Conservation (phyloP, 192 early-diverging fungal genomes). For the Endogone sp. region DNA sequence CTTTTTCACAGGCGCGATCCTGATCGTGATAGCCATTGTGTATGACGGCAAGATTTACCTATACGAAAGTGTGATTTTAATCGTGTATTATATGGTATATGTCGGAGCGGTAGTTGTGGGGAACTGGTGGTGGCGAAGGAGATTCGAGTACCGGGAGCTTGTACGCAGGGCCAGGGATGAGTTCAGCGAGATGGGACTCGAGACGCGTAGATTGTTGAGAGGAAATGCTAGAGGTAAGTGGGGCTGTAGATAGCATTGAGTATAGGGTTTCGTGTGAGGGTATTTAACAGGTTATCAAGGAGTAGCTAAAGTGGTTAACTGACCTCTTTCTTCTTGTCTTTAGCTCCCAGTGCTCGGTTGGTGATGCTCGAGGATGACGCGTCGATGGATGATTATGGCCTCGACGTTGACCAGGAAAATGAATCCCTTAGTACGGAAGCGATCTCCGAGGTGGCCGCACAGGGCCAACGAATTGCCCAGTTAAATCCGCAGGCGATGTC, state of each 20-base stretch:
- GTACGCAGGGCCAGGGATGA: slow-evolving; percentile 40
- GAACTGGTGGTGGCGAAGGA: slow-evolving; percentile 40
- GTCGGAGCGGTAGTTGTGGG: slow-evolving; percentile 58
- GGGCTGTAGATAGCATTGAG: background rate
- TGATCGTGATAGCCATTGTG: slow-evolving; percentile 47
- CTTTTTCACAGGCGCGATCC: slow-evolving; percentile 66
- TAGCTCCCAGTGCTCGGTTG: background rate
- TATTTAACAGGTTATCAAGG: no score
- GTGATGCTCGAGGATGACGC: background rate
- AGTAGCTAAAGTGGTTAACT: no score
- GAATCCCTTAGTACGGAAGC: background rate
- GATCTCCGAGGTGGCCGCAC: no score
- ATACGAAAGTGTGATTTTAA: slow-evolving; percentile 47
- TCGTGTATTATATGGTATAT: slow-evolving; percentile 59
- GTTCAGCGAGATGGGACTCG: slow-evolving; percentile 35
- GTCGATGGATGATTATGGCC: background rate
- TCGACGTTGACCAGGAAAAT: background rate
- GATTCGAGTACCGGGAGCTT: slow-evolving; percentile 32
- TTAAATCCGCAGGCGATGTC: background rate
- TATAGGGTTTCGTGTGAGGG: background rate
- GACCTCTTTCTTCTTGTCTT: no score
- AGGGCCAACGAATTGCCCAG: no score
- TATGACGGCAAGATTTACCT: slow-evolving; percentile 52
- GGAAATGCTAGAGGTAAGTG: background rate
- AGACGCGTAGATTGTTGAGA: slow-evolving; percentile 24